Evolutionary conservation across 2,329 filamentous ascomycete species (phyloP), one percentile per base, ranked within the genome.

Genomic region (Ceratocystiopsis brevicomis): DNA sequence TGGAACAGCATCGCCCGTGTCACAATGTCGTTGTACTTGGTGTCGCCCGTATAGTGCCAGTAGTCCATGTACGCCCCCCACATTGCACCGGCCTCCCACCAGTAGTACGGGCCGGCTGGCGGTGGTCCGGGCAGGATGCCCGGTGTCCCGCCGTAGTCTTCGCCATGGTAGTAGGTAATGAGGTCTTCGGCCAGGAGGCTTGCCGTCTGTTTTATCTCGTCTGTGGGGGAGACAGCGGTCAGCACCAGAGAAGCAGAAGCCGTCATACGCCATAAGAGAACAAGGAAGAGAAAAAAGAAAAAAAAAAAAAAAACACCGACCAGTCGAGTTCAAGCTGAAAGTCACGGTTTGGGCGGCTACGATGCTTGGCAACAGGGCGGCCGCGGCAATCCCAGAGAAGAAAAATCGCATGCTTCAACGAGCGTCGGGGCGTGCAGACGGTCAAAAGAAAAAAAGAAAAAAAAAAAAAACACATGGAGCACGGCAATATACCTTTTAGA

Each of bases 11-110:
- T 52, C 2, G 60, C 67, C 49, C 67, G 54, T n/a, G 55, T 61
- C 6, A 64, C 56, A 12, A 65, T 53, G 9, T 59, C 55, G 51
- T 73, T 71, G 56, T 73, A 75, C 15, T 61, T 64, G 4, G 54
- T 50, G 53, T 76, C 71, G 16, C 60, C 59, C 1, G 60, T 64
- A 17, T 55, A 49, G 25, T 56, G 53, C 52, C 56, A 60, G 47
- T 64, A 64, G 48, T 63, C 59, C 45, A 65, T 53, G 39, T 61
- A 47, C 3, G 55, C 52, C 12, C 53, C 54, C 51, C 52, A 55
- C 45, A 59, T 47, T 4, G 50, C 49, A 30, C 51, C 57, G 9
- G 45, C 52, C 17, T 56, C 47, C 51, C 52, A 58, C 56, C 56
- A 60, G 48, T 56, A 58, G 51, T 60, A 60, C 4, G 49, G 45